These are phyloP conservation scores for Sporopachydermia quercuum DNA, from an alignment of 805 yeast genomes.

Conservation along the genomic window DNA sequence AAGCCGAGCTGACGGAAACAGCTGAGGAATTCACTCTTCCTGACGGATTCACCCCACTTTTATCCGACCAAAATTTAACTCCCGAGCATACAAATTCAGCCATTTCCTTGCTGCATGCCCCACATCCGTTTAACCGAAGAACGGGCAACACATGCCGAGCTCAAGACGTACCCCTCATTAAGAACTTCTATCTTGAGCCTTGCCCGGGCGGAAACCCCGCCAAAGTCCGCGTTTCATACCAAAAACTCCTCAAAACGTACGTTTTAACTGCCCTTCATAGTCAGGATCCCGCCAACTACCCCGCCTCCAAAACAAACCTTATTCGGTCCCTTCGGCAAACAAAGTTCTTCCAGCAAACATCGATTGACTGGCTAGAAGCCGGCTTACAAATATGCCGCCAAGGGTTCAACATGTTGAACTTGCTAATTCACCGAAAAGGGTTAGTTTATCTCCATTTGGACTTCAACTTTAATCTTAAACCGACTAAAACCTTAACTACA, in stretches of 20 bases:
- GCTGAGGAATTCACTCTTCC: slow-evolving; percentile 28
- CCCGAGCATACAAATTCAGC: slow-evolving; percentile 37
- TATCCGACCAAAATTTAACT: slow-evolving; percentile 29
- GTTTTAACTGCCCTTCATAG: slow-evolving; percentile 60
- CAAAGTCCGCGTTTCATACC: slow-evolving; percentile 78
- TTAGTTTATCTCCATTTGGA: slow-evolving; percentile 86
- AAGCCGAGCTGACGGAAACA: slow-evolving; percentile 21
- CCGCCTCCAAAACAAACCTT: slow-evolving; percentile 39
- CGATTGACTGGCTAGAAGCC: slow-evolving; percentile 97
- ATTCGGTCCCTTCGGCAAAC: slow-evolving; percentile 58
- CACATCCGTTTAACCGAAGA: slow-evolving; percentile 70
- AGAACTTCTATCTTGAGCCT: slow-evolving; percentile 66
- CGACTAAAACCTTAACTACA: slow-evolving; percentile 90
- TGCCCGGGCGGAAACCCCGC: slow-evolving; percentile 45
- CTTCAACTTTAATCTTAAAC: slow-evolving; percentile 89
- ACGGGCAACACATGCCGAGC: slow-evolving; percentile 66
- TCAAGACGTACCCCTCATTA: slow-evolving; percentile 76
- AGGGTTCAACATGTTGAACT: slow-evolving; percentile 85
- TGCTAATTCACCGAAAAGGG: slow-evolving; percentile 81
- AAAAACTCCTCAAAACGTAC: slow-evolving; percentile 64
- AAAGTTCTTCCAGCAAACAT: slow-evolving; percentile 79
- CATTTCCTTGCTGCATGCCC: slow-evolving; percentile 60
- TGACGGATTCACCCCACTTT: slow-evolving; percentile 32
- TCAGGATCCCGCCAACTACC: slow-evolving; percentile 23
- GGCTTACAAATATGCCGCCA: slow-evolving; percentile 88